Base-by-base conservation (phyloP, 1,284 basidiomycete genomes). In the Rhodotorula glutinis region DNA sequence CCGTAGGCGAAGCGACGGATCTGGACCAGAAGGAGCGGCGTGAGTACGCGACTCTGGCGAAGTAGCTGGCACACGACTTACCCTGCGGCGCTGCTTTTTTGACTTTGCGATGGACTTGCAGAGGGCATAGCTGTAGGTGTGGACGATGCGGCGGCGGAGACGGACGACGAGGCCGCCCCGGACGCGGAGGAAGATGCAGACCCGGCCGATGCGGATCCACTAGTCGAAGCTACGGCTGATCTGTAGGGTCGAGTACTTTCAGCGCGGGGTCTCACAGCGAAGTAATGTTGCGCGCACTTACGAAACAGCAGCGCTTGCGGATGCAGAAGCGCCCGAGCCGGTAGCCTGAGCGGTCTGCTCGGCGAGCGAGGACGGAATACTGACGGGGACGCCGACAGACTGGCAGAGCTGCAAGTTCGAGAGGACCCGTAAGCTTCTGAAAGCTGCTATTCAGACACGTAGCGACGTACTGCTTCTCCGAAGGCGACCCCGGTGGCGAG, bases 391-490 rank as follows among this genome's bases (percentile, higher is more conserved):
- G 52, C 67, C 67, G 43, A 46, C 60, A 0, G 56, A 27, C 16
- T 44, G 40, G 25, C 44, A 29, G 23, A 57, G n/a, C 21, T 11
- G 23, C 23, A 16, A 25, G 3, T 23, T 40, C 14, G 51, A 33
- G 1, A 16, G 13, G 11, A 16, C 33, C 40, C 33, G 11, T 21
- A 10, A 21, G 33, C 33, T 38, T 11, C n/a, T n/a, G n/a, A n/a
- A n/a, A n/a, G n/a, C n/a, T n/a, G n/a, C 33, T 11, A 11, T 38
- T 11, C 23, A 13, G 23, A 1, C 44, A 5, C 21, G 25, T 10
- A 30, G 3, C 17, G 1, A 21, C 62, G 27, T 43, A 67, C 66
- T 51, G 57, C 51, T 60, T 69, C 56, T 23, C 67, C 67, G 30
- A 65, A 65, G 10, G 17, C 3, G 9, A 64, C 40, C 19, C 67